Conservation (phyloP, 495 filamentous ascomycete species). For the Penicillium steckii region DNA sequence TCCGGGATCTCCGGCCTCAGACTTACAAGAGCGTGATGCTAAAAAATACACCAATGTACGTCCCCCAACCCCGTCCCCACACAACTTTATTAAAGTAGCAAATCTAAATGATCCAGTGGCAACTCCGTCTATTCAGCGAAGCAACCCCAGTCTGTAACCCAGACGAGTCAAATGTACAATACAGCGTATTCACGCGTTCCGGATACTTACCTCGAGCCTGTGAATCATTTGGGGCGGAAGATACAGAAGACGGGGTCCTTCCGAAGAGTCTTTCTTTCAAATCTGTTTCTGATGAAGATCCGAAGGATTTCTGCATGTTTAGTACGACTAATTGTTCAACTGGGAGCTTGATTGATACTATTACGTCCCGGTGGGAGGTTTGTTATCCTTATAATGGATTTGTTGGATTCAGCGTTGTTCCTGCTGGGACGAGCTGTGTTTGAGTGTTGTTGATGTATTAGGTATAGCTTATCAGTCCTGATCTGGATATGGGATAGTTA, state of each 20-base stretch:
- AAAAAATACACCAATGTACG: conserved; percentile 12
- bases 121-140: conserved; percentile 26
- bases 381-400: conserved; percentile 29
- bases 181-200: conserved; percentile 19
- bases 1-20: not conserved
- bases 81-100: not conserved
- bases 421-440: conserved; percentile 18
- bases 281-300: conserved; percentile 10
- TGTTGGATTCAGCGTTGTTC: conserved; percentile 24
- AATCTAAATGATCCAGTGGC: conserved; percentile 23
- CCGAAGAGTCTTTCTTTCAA: conserved; percentile 35
- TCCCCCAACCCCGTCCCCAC: too few relatives aligned
- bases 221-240: not conserved
- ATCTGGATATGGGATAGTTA: not conserved
- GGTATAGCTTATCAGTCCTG: too few relatives aligned
- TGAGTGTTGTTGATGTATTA: not conserved
- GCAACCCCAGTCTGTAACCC: conserved; percentile 22
- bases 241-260: conserved; percentile 6
- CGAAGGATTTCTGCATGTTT: conserved; percentile 30
- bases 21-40: not conserved
- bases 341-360: conserved; percentile 8
- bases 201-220: conserved; percentile 11
- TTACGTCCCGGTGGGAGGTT: conserved; percentile 31
- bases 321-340: conserved; percentile 12
- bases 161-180: conserved; percentile 18